A percentile compares a stretch with the other conserved stretches of the same genome.
Conservation (phyloP, 805 yeast species). For the Blastobotrys terrestris region DNA sequence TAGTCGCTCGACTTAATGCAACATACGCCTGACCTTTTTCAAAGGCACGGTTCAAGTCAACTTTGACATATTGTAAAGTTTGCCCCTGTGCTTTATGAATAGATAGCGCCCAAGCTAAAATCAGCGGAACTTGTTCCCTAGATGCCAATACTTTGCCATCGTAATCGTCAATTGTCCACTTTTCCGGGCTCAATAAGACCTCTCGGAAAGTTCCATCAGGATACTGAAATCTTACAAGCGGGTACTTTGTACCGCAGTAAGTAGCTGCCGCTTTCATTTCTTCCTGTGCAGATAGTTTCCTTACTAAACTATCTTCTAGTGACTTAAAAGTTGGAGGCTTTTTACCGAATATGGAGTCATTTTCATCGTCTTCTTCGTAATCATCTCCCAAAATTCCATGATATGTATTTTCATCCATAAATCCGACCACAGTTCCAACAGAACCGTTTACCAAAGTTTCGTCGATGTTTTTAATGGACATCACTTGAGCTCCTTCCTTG, state of each 20-base stretch:
- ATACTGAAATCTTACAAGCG: constrained; percentile 69
- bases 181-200: constrained; percentile 75
- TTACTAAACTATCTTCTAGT: background rate
- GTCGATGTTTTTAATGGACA: constrained; percentile 81
- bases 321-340: background rate
- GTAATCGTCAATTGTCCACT: constrained; percentile 76
- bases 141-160: constrained; percentile 59
- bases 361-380: background rate
- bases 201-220: constrained; percentile 68
- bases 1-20: constrained; percentile 85
- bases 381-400: background rate
- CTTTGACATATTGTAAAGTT: constrained; percentile 67
- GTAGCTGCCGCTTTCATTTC: constrained; percentile 6
- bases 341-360: background rate
- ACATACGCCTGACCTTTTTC: constrained; percentile 96
- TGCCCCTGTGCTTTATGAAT: constrained; percentile 97
- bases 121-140: constrained; percentile 75
- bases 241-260: constrained; percentile 35
- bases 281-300: background rate
- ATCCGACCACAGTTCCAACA: constrained; percentile 66
- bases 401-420: constrained; percentile 33
- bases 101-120: constrained; percentile 94
- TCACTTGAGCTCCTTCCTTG: constrained; percentile 87
- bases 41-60: constrained; percentile 69
- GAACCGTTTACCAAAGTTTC: constrained; percentile 84